Evolutionary conservation across 2,329 filamentous ascomycete species (phyloP), one percentile per base, ranked within the genome.

Genomic region (Fusarium nelsonii): DNA sequence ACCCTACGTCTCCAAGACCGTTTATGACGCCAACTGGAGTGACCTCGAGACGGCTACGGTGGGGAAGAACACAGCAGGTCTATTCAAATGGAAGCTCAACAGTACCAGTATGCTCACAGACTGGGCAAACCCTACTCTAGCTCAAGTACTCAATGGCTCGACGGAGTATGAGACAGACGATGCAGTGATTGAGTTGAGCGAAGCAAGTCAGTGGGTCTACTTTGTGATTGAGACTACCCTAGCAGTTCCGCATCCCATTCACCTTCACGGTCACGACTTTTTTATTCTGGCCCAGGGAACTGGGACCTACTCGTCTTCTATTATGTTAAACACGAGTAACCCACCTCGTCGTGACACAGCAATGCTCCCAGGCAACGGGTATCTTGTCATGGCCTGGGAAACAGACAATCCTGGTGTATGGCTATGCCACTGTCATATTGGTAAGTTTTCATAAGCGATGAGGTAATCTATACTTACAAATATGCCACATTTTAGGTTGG

Each of bases 321-420:
- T 67, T 2, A 49, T 28, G 12, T 16, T 71, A 1, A 58, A 73
- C 16, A 58, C 54, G 1, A 33, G 18, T 3, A 87, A 87, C 71
- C 84, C 86, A 2, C 81, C 83, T 28, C 83, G 86, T 11, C 81
- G 86, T 36, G 85, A 88, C 68, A 83, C 84, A 3, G 84, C 84
- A 8, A 80, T 84, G 65, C 78, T 88, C 4, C 81, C 80, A 1
- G 73, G 71, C 2, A 67, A 70, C 11, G 84, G 84, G 0, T 82
- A 83, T 73, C 55, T 85, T 5, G 81, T 85, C n/a, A 77, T 87
- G 54, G 84, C 83, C 3, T 84, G 85, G 65, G 76, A 83, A 69
- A 80, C 81, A 0, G 78, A 82, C 57, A 87, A 87, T 73, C 82
- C 84, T 2, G 84, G 84, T 1, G 76, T 77, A 0, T 85, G 84